A percentile compares a stretch with the other conserved stretches of the same genome.
Conservation (phyloP, 225 moss, liverwort and hornwort species). For the Climacium dendroides region DNA sequence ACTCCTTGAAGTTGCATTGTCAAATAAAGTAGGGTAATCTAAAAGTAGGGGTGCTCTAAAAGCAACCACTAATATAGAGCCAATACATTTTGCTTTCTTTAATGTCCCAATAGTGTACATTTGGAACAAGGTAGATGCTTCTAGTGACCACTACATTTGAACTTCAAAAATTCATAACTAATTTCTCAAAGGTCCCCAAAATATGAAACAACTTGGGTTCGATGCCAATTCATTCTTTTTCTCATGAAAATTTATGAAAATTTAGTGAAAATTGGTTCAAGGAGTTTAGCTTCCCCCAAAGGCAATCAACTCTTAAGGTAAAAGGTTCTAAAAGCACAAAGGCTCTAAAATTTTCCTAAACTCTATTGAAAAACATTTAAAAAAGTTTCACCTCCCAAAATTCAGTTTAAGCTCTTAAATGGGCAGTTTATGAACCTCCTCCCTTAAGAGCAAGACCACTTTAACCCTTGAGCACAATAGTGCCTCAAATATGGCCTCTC, state of each 20-base stretch:
- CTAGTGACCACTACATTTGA: not conserved
- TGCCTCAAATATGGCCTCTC: too few relatives aligned
- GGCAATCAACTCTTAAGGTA: too few relatives aligned
- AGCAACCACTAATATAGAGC: not conserved
- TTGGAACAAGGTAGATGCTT: not conserved
- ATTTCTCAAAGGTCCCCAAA: not conserved
- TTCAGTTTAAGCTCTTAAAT: too few relatives aligned
- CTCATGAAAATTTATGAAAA: too few relatives aligned
- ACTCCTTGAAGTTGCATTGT: accelerated
- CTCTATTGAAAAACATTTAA: too few relatives aligned
- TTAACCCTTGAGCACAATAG: too few relatives aligned
- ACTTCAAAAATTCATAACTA: not conserved
- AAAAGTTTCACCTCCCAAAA: too few relatives aligned
- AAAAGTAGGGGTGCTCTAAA: too few relatives aligned
- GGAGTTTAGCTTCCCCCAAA: not conserved
- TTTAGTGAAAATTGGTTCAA: not conserved
- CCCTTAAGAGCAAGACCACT: too few relatives aligned
- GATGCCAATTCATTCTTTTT: not conserved
- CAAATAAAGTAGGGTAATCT: not conserved
- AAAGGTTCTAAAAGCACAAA: too few relatives aligned
- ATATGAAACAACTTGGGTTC: accelerated
- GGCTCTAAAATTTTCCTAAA: too few relatives aligned
- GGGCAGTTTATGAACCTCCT: too few relatives aligned
- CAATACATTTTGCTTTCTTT: not conserved
- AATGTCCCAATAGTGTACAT: accelerated